phyloP scores from a whole-genome alignment of 1,139 yeast genomes.

The Pichia sp. region DNA sequence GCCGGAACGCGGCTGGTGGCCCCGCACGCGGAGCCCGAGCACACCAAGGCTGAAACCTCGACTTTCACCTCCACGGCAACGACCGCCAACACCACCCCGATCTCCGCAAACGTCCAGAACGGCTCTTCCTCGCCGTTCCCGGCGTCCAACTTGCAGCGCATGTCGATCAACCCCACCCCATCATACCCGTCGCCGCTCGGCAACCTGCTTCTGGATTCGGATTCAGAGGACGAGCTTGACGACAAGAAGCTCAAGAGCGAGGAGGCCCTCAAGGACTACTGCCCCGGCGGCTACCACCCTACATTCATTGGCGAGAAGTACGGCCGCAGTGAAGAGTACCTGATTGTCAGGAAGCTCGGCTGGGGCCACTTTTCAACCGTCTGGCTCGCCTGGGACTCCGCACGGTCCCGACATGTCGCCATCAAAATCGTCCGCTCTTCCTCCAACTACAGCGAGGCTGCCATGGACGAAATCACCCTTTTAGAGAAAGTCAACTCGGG shows the following conservation, averaged over 20 bases:
- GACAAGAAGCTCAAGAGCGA: slow-evolving; percentile 36
- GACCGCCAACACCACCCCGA: not conserved
- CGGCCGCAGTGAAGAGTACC: slow-evolving; percentile 51
- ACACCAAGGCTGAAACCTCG: not conserved
- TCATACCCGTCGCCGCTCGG: not conserved
- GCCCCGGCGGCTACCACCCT: slow-evolving; percentile 77
- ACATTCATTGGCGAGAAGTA: slow-evolving; percentile 68
- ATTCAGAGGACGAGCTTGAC: slow-evolving; percentile 15
- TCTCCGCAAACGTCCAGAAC: not conserved
- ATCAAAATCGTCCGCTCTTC: slow-evolving; percentile 74
- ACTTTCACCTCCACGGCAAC: not conserved
- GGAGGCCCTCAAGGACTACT: slow-evolving; percentile 64
- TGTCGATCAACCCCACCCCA: not conserved
- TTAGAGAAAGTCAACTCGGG: slow-evolving; percentile 41
- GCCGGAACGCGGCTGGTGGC: not conserved
- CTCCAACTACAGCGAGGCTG: slow-evolving; percentile 69
- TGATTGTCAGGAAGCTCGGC: slow-evolving; percentile 65
- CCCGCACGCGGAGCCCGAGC: not conserved
- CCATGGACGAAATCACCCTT: slow-evolving; percentile 67
- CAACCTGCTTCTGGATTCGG: slow-evolving; percentile 8
- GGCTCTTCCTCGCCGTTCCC: not conserved
- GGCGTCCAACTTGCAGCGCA: not conserved
- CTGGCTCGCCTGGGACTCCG: slow-evolving; percentile 61
- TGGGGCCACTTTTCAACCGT: slow-evolving; percentile 85
- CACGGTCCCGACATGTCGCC: slow-evolving; percentile 58